phyloP scores from a whole-genome alignment of 1,139 yeast species.

The Kurtzmaniella natalensis region DNA sequence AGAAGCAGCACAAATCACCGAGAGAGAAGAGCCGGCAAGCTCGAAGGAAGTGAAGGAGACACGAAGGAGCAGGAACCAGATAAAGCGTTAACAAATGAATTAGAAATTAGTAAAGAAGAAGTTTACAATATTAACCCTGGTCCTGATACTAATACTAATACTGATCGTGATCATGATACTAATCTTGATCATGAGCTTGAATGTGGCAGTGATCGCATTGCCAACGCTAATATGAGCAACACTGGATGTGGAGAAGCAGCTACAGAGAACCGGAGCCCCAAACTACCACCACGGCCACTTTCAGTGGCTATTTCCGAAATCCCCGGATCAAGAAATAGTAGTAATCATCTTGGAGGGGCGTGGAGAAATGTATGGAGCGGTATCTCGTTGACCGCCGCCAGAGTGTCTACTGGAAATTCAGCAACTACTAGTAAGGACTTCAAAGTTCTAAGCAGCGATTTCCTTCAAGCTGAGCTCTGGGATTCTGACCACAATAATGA shows the following conservation, averaged over 20 bases:
- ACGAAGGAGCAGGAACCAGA: neutral
- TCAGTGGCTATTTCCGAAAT: neutral
- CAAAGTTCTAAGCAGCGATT: constrained; percentile 25
- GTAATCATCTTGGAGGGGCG: constrained; percentile 9
- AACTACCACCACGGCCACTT: neutral
- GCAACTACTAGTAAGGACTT: constrained; percentile 18
- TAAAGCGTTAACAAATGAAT: neutral
- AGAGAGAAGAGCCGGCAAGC: neutral
- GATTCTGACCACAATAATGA: neutral
- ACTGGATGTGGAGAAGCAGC: neutral
- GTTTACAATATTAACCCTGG: neutral
- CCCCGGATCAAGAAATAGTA: constrained; percentile 3
- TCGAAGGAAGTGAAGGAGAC: neutral
- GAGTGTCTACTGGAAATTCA: constrained; percentile 41
- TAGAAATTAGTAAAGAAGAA: neutral
- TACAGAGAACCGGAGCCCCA: neutral
- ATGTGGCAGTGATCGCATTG: no score
- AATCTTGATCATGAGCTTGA: no score
- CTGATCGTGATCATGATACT: no score
- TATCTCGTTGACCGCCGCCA: constrained; percentile 48
- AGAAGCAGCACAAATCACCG: neutral
- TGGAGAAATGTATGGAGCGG: constrained; percentile 46
- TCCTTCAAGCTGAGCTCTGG: constrained; percentile 19
- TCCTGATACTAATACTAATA: no score
- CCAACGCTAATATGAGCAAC: neutral